Percentiles rank a stretch among this genome's conserved stretches.
Conservation (phyloP, 306 rosid genomes). For the Dryas alaskensis region DNA sequence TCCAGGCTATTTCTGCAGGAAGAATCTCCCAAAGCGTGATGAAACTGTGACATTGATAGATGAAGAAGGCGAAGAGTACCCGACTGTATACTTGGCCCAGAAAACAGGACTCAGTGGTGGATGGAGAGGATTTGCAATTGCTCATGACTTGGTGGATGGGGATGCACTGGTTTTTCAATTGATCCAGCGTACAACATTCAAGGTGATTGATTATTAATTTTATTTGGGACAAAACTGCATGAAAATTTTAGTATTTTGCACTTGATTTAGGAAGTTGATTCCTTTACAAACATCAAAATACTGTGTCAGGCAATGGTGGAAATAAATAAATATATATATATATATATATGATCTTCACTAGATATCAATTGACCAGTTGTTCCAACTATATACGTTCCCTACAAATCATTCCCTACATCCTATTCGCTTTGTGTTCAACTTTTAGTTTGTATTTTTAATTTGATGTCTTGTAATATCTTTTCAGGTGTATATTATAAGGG, state of each 20-base stretch:
- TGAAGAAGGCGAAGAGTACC: slow-evolving; percentile 40
- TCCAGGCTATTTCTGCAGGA: slow-evolving; percentile 42
- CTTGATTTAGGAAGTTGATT: background rate
- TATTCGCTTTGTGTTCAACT: background rate
- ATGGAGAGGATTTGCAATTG: slow-evolving; percentile 57
- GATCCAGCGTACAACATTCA: slow-evolving; percentile 43
- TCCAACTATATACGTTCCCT: background rate
- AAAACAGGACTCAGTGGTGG: slow-evolving; percentile 57
- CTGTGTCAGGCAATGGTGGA: background rate
- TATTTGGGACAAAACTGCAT: background rate
- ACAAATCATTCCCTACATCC: background rate
- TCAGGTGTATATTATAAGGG: slow-evolving; percentile 66
- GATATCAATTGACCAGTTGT: background rate
- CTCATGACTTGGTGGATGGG: slow-evolving; percentile 61
- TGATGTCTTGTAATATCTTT: slow-evolving; percentile 18
- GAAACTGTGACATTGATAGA: slow-evolving; percentile 40
- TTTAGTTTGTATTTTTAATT: background rate
- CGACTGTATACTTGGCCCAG: slow-evolving; percentile 33
- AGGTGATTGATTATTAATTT: slow-evolving; percentile 36
- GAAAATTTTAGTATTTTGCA: background rate
- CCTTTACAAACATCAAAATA: background rate
- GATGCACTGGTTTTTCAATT: slow-evolving; percentile 65
- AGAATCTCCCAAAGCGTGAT: slow-evolving; percentile 36
- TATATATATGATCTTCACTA: background rate
- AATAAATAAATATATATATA: background rate